These are phyloP conservation scores for Geotrichum ghanense DNA, from an alignment of 805 yeast species.

Conservation along the genomic window DNA sequence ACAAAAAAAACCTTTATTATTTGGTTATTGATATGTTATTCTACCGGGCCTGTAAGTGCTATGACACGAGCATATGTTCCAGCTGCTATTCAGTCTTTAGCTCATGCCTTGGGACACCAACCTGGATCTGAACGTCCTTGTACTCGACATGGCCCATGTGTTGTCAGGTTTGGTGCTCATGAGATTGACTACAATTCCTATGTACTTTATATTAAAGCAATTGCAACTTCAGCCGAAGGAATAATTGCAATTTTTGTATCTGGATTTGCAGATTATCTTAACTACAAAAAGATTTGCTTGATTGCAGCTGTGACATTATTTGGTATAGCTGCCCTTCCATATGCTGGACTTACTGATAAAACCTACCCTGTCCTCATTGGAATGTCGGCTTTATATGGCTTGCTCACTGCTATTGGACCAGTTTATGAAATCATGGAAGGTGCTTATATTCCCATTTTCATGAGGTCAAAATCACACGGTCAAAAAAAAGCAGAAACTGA, in stretches of 20 bases:
- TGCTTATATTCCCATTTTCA: neutral
- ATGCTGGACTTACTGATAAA: neutral
- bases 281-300: neutral
- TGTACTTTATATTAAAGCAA: neutral
- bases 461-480: neutral
- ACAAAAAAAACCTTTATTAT: neutral
- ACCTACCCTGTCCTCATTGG: neutral
- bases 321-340: neutral
- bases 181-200: neutral
- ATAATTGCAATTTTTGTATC: neutral
- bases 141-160: neutral
- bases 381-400: conserved; percentile 1
- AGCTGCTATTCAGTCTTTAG: neutral
- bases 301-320: neutral
- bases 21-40: neutral
- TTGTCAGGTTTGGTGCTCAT: neutral
- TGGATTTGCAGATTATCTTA: neutral
- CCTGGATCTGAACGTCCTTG: neutral
- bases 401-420: neutral
- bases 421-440: neutral
- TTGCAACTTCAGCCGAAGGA: neutral
- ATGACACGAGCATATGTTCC: neutral
- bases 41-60: neutral
- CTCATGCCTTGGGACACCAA: neutral
- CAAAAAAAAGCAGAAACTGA: neutral